phyloP scores from a whole-genome alignment of 2,329 filamentous ascomycete genomes.

The Ploettnerulaceae sp. region DNA sequence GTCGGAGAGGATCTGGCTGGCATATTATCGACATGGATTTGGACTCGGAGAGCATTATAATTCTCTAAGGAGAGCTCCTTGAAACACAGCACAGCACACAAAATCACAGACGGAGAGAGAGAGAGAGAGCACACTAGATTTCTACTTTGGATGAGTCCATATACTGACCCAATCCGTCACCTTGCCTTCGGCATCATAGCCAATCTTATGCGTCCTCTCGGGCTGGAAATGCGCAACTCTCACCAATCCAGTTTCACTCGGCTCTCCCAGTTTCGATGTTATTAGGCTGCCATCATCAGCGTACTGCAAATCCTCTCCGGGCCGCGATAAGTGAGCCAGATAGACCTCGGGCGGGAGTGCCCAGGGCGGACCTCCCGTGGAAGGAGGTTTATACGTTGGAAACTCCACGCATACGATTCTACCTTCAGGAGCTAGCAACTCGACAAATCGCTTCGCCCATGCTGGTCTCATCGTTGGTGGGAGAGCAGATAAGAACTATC shows the following conservation, averaged over 20 bases:
- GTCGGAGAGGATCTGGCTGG: constrained; percentile 68
- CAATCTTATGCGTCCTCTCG: constrained; percentile 44
- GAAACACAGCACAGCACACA: constrained; percentile 8
- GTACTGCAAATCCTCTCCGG: constrained; percentile 64
- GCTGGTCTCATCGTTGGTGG: constrained; percentile 46
- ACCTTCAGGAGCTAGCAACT: constrained; percentile 46
- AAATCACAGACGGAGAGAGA: not conserved
- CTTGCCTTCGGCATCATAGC: constrained; percentile 42
- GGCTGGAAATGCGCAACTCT: constrained; percentile 49
- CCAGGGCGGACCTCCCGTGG: constrained; percentile 67
- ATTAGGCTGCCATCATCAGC: constrained; percentile 47
- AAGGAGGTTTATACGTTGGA: constrained; percentile 65
- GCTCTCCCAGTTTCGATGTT: constrained; percentile 42
- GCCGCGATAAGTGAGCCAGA: constrained; percentile 62
- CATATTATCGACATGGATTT: constrained; percentile 92
- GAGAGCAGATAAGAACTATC: constrained; percentile 58
- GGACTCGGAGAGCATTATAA: constrained; percentile 98
- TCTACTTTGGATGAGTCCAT: constrained; percentile 39
- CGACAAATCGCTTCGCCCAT: constrained; percentile 50
- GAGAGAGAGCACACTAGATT: not conserved
- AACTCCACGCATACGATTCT: constrained; percentile 68
- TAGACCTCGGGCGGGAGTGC: constrained; percentile 66
- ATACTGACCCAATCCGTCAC: constrained; percentile 51
- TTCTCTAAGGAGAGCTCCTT: constrained; percentile 55
- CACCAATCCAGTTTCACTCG: constrained; percentile 37